Conservation (phyloP, 2,329 filamentous ascomycete genomes). For the Talaromyces verruculosus region DNA sequence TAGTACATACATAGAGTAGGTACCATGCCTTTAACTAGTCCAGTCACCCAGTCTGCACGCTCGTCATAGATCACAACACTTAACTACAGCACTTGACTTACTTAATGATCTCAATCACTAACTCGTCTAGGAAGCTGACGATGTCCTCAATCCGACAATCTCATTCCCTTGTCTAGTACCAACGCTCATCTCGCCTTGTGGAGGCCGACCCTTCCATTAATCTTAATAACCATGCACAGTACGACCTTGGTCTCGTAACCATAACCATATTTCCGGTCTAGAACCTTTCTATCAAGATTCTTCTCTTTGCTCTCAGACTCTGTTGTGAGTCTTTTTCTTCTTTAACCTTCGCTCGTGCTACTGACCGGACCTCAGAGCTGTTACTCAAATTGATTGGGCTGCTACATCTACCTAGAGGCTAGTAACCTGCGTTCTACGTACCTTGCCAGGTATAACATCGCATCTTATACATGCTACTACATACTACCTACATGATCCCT, state of each 20-base stretch:
- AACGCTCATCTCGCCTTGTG: conserved; percentile 1
- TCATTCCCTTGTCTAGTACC: background rate
- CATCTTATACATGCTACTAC: conserved; percentile 3
- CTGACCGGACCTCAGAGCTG: background rate
- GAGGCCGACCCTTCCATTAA: conserved; percentile 4
- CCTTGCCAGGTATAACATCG: conserved; percentile 4
- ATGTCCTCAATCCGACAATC: background rate
- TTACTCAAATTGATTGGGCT: conserved; percentile 10
- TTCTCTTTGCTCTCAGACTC: background rate
- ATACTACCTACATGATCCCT: conserved; percentile 3
- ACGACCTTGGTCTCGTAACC: conserved; percentile 10
- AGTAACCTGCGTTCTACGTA: background rate
- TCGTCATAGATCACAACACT: background rate
- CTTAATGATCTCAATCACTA: background rate
- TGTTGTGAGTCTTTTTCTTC: background rate
- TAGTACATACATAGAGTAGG: background rate
- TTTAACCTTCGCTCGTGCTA: background rate
- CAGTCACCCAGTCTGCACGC: no score
- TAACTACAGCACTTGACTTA: background rate
- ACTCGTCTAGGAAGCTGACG: background rate
- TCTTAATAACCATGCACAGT: conserved; percentile 1
- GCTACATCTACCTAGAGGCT: background rate
- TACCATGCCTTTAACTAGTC: background rate
- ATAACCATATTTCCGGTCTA: conserved; percentile 10
- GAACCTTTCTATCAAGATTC: background rate